Percentiles rank a stretch among this genome's conserved stretches.
These are phyloP conservation scores for Debaryomyces tyrocola DNA, from an alignment of 805 yeast genomes.

Conservation along the genomic window DNA sequence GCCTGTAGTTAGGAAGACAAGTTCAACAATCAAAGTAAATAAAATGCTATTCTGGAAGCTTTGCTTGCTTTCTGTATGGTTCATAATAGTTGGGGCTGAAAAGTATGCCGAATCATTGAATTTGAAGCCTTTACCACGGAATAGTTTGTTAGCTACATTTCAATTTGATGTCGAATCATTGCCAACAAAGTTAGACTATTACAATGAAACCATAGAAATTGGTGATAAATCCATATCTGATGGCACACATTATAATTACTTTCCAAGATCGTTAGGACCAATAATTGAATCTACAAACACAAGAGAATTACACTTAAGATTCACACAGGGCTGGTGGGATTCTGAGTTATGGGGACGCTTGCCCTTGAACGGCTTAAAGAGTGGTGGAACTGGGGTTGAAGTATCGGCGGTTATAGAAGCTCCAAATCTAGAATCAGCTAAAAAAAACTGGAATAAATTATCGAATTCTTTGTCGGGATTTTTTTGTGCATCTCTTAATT, in stretches of 20 bases:
- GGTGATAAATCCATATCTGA: slow-evolving; percentile 7
- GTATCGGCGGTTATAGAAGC: slow-evolving; percentile 86
- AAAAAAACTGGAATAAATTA: slow-evolving; percentile 65
- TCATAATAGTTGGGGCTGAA: slow-evolving; percentile 6
- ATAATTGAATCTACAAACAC: slow-evolving; percentile 65
- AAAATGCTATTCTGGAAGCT: not conserved
- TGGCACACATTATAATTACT: slow-evolving; percentile 56
- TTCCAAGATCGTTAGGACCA: slow-evolving; percentile 83
- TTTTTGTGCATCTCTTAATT: slow-evolving; percentile 92
- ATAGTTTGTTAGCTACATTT: slow-evolving; percentile 69
- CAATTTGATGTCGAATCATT: slow-evolving; percentile 64
- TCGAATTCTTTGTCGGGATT: slow-evolving; percentile 82
- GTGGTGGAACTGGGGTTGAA: slow-evolving; percentile 97
- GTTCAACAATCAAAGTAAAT: not conserved
- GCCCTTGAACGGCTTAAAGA: slow-evolving; percentile 65
- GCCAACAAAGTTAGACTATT: slow-evolving; percentile 22
- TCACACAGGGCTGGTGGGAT: slow-evolving; percentile 96
- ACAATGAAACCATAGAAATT: slow-evolving; percentile 13
- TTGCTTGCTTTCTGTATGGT: not conserved
- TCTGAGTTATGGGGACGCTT: slow-evolving; percentile 81
- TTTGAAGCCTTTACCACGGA: slow-evolving; percentile 72
- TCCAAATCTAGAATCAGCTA: slow-evolving; percentile 50
- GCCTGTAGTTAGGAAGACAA: no score
- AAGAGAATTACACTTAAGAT: slow-evolving; percentile 77
- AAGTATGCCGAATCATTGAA: slow-evolving; percentile 59